Evolutionary conservation across 139 green algal genomes (phyloP), one percentile per base, ranked within the genome.

Genomic region (Microglena sp.): DNA sequence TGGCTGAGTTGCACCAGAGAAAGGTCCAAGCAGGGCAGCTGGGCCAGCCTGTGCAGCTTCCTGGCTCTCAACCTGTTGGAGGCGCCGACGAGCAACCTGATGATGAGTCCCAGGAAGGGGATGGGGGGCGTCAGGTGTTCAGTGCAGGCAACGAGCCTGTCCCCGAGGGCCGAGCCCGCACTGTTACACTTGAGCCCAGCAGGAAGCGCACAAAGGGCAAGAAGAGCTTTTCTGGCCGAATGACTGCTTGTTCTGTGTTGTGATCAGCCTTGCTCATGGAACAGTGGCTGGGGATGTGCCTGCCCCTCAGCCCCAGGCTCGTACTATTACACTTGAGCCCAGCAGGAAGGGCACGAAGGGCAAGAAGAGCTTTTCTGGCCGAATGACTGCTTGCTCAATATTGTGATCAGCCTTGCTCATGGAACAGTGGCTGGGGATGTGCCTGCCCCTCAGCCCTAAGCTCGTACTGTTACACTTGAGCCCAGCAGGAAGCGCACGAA

Each of bases 151-250:
- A n/a, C n/a, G n/a, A 44, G 43, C 4, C 31, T 22, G 31, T 26
- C 3, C 32, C 26, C 11, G 1, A 62, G 5, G 43, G 45, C 0
- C 21, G 36, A 3, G 74, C 74, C 2, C 30, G 62, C 22, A 77
- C 69, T 3, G 69, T 82, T 7, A 58, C 77, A 31, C 55, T 85
- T 26, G 60, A 57, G 15, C 72, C 72, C 3, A 82, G 64, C 62
- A 76, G 78, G 35, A 43, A 72, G 60, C 67, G 77, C n/a, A 76
- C 74, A 0, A 74, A 70, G 22, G 78, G 78, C n/a, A 82, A 85
- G 55, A 85, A 85, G 55, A 76, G 50, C 5, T 8, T 84, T 1
- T 73, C 66, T 44, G 67, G 66, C 34, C 75, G 74, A 45, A 45
- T 78, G 24, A 66, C 55, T 2, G 44, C 61, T 0, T 79, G 73